A percentile compares a stretch with the other conserved stretches of the same genome.
Evolutionary conservation across 805 yeast genomes (phyloP).

Genomic region (Candida nanaspora): DNA sequence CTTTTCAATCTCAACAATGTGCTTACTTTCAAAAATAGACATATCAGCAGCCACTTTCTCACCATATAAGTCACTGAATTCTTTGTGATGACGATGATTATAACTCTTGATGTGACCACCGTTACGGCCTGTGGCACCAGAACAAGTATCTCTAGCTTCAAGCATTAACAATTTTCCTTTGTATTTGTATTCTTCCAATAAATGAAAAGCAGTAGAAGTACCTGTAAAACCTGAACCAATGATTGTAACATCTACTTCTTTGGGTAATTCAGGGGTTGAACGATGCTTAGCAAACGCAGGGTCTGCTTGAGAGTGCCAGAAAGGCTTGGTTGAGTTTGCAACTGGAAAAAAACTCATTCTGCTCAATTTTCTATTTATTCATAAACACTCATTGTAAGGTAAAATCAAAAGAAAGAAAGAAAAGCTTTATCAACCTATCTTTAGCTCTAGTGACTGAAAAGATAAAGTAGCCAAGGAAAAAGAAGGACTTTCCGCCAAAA

Average conservation of each 20-base stretch:
- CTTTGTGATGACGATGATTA: slow-evolving; percentile 13
- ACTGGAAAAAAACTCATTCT: slow-evolving; percentile 9
- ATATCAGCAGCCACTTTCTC: slow-evolving; percentile 26
- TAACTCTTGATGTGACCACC: slow-evolving; percentile 40
- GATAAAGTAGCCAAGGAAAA: no score
- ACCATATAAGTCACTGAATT: slow-evolving; percentile 12
- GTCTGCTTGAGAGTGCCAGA: slow-evolving; percentile 17
- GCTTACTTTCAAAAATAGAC: slow-evolving; percentile 29
- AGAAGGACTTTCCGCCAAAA: not conserved
- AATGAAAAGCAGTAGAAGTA: slow-evolving; percentile 26
- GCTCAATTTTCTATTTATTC: no score
- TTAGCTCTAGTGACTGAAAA: no score
- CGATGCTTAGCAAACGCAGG: slow-evolving; percentile 10
- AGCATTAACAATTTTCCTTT: slow-evolving; percentile 6
- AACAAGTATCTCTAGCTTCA: slow-evolving; percentile 29
- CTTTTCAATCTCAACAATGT: slow-evolving; percentile 24
- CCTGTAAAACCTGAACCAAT: slow-evolving; percentile 43
- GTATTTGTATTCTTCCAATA: not conserved
- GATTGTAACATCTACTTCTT: slow-evolving; percentile 30
- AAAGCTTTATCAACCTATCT: no score
- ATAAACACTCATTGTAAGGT: no score
- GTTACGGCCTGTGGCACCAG: slow-evolving; percentile 39
- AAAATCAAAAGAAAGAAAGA: no score
- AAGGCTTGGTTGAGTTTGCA: slow-evolving; percentile 14
- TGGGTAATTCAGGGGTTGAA: slow-evolving; percentile 25